Percentiles rank a stretch among this genome's conserved stretches.
Evolutionary conservation across 768 basidiomycete genomes (phyloP).

Genomic region (Ramaria sp.): DNA sequence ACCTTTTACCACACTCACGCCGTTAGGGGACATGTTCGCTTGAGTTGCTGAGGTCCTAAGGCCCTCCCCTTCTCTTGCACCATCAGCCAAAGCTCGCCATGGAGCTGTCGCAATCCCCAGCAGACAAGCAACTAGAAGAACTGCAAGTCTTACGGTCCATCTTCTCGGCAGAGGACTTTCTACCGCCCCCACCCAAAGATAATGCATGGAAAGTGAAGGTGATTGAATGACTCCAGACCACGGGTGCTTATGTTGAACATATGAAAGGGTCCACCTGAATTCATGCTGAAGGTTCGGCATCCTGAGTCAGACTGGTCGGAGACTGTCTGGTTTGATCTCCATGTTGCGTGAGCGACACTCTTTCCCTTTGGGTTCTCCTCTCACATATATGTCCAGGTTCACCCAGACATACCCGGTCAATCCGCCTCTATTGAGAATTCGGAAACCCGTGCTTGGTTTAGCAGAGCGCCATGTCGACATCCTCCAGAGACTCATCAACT

Average conservation of each 20-base stretch:
- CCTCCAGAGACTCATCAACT: conserved; percentile 48
- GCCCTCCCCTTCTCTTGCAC: conserved; percentile 53
- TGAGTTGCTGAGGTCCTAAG: conserved; percentile 68
- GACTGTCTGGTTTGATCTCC: conserved; percentile 56
- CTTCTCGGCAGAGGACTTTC: conserved; percentile 67
- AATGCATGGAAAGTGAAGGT: conserved; percentile 63
- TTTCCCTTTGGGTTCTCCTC: neutral
- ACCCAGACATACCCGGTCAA: conserved; percentile 76
- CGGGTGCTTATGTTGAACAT: neutral
- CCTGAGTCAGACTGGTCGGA: conserved; percentile 44
- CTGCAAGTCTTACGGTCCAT: conserved; percentile 74
- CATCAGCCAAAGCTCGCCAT: conserved; percentile 31
- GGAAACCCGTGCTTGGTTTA: conserved; percentile 54
- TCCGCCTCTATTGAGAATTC: conserved; percentile 58
- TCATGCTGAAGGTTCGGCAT: conserved; percentile 61
- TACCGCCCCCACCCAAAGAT: conserved; percentile 55
- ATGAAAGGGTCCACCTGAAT: conserved; percentile 49
- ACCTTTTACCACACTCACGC: neutral
- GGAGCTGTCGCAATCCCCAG: conserved; percentile 43
- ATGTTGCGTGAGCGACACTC: conserved; percentile 45
- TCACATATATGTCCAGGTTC: conserved; percentile 33
- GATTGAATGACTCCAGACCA: neutral
- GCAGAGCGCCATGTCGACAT: conserved; percentile 43
- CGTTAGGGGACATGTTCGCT: conserved; percentile 43
- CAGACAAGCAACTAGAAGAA: conserved; percentile 59